Base-by-base conservation (phyloP, 805 yeast species). In the Metschnikowia proteae region DNA sequence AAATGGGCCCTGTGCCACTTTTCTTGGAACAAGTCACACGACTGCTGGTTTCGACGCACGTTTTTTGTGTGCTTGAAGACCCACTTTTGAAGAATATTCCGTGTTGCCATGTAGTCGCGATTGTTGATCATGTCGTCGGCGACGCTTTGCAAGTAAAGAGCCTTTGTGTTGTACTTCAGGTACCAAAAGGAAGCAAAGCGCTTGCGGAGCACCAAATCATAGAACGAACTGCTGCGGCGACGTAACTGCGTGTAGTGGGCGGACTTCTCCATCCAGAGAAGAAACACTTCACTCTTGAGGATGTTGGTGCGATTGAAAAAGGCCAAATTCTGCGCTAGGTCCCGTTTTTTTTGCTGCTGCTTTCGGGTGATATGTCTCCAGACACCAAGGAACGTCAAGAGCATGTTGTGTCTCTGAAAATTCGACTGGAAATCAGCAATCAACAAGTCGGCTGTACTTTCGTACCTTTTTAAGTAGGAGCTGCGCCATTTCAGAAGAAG, bases 161-260 rank as follows among this genome's bases (percentile, higher is more conserved):
- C 54, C 29, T 63, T 63, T 30, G 56, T 55, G 25, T 58, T 47
- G 39, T 56, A 66, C 38, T 62, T 62, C 34, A 66, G 68, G 46
- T 65, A 68, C 76, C 75, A 72, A 5, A 60, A 59, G 2, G 67
- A 49, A 45, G 66, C 44, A 33, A 57, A 61, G 50, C 63, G 68
- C 41, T 68, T 70, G 28, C 49, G 48, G 2, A 54, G 43, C 25
- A 52, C 35, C 6, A 32, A 31, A 0, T 29, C 29, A 38, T 54
- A 44, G 34, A 56, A 56, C 2, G 26, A 46, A 3, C 10, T 22
- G 31, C 55, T 44, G 37, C 29, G 45, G 23, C n/a, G 30, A 11
- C 10, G 17, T 38, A 30, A 22, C 37, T 37, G 31, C 17, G 26
- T 32, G 39, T 36, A 36, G 34, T 30, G 25, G 4, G 42, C 25